A percentile compares a stretch with the other conserved stretches of the same genome.
phyloP scores from a whole-genome alignment of 345 rosid species.

The Linum usitatissimum region DNA sequence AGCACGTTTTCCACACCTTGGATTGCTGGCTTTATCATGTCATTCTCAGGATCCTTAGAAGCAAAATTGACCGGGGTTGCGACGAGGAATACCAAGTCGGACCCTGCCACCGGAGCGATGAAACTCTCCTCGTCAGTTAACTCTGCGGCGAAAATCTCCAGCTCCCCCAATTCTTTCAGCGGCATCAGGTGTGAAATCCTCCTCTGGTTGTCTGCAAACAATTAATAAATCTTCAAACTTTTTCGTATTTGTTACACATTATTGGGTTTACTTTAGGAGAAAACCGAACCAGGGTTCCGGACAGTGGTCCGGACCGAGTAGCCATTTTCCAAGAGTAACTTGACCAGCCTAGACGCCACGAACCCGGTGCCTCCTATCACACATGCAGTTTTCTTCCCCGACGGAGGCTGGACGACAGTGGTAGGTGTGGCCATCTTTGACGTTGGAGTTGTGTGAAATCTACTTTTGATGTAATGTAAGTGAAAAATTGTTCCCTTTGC shows the following conservation, averaged over 20 bases:
- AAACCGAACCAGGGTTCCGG: conserved; percentile 48
- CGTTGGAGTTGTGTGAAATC: background rate
- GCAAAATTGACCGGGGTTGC: conserved; percentile 84
- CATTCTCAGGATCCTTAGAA: conserved; percentile 84
- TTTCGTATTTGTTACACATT: too few relatives aligned
- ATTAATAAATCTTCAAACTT: too few relatives aligned
- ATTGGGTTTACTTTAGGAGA: background rate
- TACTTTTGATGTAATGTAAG: too few relatives aligned
- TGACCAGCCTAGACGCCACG: conserved; percentile 63
- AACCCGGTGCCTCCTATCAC: conserved; percentile 76
- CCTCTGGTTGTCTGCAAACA: conserved; percentile 42
- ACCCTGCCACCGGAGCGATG: conserved; percentile 43
- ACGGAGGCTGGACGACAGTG: background rate
- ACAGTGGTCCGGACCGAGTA: conserved; percentile 76
- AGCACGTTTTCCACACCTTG: conserved; percentile 75
- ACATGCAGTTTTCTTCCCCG: conserved; percentile 41
- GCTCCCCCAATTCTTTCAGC: conserved; percentile 51
- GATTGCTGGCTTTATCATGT: conserved; percentile 81
- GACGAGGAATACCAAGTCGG: conserved; percentile 72
- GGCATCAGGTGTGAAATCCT: conserved; percentile 43
- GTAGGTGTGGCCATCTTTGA: background rate
- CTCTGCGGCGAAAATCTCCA: conserved; percentile 58
- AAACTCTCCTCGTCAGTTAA: conserved; percentile 59
- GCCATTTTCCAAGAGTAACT: conserved; percentile 60
- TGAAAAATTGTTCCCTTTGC: too few relatives aligned